These are phyloP conservation scores for Pseudogymnoascus sp. DNA, from an alignment of 2,329 filamentous ascomycete species.

Conservation along the genomic window DNA sequence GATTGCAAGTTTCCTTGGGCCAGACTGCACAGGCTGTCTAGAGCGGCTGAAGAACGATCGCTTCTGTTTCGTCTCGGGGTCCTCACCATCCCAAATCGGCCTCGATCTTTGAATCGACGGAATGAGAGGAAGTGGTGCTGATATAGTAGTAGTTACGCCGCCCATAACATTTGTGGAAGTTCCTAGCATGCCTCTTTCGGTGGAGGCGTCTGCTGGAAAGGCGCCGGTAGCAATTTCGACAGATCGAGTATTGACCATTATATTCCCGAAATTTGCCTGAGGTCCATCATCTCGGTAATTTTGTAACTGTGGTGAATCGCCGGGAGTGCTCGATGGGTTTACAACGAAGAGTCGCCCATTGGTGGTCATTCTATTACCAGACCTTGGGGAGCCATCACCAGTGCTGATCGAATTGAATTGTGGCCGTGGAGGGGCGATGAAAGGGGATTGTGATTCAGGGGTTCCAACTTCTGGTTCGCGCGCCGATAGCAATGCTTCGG, in stretches of 20 bases:
- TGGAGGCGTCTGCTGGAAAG: not conserved
- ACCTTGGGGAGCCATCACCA: conserved; percentile 23
- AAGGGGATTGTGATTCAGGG: conserved; percentile 28
- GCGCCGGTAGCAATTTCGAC: not conserved
- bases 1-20: conserved; percentile 24
- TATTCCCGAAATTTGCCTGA: not conserved
- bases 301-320: conserved; percentile 17
- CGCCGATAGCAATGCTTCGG: conserved; percentile 19
- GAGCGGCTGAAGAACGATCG: conserved; percentile 22
- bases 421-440: conserved; percentile 21
- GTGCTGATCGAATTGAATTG: conserved; percentile 21
- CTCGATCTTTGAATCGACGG: conserved; percentile 12
- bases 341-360: conserved; percentile 26
- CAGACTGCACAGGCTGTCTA: conserved; percentile 19
- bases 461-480: conserved; percentile 21
- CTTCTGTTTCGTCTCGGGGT: conserved; percentile 17
- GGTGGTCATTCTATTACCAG: conserved; percentile 20
- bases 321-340: conserved; percentile 25
- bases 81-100: not conserved
- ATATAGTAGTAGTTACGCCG: not conserved
- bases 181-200: not conserved
- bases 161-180: not conserved
- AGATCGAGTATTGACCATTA: conserved; percentile 5
- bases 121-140: conserved; percentile 11
- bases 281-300: not conserved